phyloP scores from a whole-genome alignment of 371 early-diverging fungal species.

The Dinochytrium kinnereticum region DNA sequence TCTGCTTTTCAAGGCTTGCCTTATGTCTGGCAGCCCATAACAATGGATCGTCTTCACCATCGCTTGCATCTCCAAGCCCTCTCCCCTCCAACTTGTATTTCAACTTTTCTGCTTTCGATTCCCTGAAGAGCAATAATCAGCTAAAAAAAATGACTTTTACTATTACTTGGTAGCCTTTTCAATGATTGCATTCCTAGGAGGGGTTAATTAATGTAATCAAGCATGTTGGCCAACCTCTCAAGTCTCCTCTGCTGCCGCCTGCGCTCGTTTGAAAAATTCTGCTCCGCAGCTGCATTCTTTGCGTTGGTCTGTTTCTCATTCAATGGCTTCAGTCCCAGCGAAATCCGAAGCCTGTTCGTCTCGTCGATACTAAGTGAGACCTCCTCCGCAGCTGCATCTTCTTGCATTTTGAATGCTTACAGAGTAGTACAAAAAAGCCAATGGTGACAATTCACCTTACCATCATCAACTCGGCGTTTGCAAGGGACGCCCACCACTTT shows the following conservation, averaged over 20 bases:
- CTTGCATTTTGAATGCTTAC: neutral
- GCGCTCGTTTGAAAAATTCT: conserved; percentile 57
- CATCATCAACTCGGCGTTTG: neutral
- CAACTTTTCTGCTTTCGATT: conserved; percentile 64
- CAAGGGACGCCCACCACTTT: neutral
- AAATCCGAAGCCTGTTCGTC: conserved; percentile 66
- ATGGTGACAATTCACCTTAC: neutral
- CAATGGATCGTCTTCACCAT: conserved; percentile 61
- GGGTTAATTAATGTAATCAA: neutral
- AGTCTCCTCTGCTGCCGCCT: conserved; percentile 34
- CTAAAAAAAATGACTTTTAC: neutral
- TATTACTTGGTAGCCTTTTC: conserved; percentile 33
- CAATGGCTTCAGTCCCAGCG: conserved; percentile 74
- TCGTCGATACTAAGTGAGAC: conserved; percentile 52
- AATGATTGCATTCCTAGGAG: conserved; percentile 26
- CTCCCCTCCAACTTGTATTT: conserved; percentile 68
- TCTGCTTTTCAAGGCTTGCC: conserved; percentile 51
- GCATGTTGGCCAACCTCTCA: conserved; percentile 19
- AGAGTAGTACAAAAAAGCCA: neutral
- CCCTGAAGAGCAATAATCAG: conserved; percentile 42
- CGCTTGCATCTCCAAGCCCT: conserved; percentile 73
- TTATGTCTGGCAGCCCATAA: conserved; percentile 67
- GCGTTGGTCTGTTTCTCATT: conserved; percentile 54
- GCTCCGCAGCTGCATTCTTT: conserved; percentile 62
- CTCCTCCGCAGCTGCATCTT: conserved; percentile 26